Base-by-base conservation (phyloP, 805 yeast species). In the Schwanniomyces vanrijiae region DNA sequence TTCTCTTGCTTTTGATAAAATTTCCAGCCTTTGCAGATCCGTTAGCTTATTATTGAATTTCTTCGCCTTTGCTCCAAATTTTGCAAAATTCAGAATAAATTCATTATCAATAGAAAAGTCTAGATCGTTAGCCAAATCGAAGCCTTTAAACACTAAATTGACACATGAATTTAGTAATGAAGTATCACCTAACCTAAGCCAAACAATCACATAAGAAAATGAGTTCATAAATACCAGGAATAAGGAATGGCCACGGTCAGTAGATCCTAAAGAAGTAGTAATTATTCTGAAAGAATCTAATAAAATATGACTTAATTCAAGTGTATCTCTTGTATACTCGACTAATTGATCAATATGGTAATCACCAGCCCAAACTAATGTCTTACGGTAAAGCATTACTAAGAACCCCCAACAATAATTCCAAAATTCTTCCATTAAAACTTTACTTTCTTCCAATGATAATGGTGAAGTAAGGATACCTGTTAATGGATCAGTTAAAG, bases 311-410 rank as follows among this genome's bases (percentile, higher is more conserved):
- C 96, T 84, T 26, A 88, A 72, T 55, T 91, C 97, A 43, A 92
- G 73, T 0, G 89, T 84, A 59, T 90, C 96, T 61, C 96, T 79
- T 2, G 97, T 88, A 55, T 90, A 91, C 47, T 90, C 96, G 37
- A 84, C 78, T 55, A 89, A 71, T 42, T 77, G 78, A 0, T 75
- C 71, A 18, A 78, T 71, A 24, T 79, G 78, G 55, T 82, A 84
- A 31, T 69, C 65, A 1, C 75, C 65, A 0, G 97, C 90, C 99
- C 99, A 92, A 3, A 63, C 62, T 11, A 87, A 68, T 1, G 95
- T 88, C 46, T 80, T 77, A 37, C 73, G 71, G 54, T 87, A 88
- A 2, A 89, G 79, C 73, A 83, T 76, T 39, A 80, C 79, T 47
- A 92, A 65, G 51, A 89, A 86, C 11, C 59, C 57, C 98, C 99